These are phyloP conservation scores for Trichosporon sp. DNA, from an alignment of 1,284 basidiomycete genomes.

Conservation along the genomic window DNA sequence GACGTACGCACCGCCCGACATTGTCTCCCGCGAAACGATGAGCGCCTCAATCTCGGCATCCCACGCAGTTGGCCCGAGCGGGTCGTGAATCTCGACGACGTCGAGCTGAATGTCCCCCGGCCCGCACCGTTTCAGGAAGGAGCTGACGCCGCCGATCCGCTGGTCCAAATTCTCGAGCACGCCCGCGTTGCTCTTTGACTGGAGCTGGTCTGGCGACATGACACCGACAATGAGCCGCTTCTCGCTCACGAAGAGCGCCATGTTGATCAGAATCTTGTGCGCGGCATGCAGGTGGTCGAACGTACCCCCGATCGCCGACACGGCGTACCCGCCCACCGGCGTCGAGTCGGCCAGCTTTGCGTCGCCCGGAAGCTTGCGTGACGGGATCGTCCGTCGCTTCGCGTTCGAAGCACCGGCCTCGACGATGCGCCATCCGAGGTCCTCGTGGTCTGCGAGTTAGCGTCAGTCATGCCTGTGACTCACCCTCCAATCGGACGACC, in stretches of 20 bases:
- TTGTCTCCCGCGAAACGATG: conserved; percentile 83
- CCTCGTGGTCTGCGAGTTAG: conserved; percentile 18
- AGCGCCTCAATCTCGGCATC: conserved; percentile 82
- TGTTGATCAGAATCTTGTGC: conserved; percentile 94
- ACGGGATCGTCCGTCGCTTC: neutral
- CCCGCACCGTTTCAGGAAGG: conserved; percentile 62
- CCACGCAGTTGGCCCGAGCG: conserved; percentile 82
- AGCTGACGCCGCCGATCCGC: conserved; percentile 64
- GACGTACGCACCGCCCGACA: conserved; percentile 66
- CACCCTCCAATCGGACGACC: conserved; percentile 35
- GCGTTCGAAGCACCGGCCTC: conserved; percentile 4
- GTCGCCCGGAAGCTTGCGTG: conserved; percentile 15
- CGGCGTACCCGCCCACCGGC: conserved; percentile 31
- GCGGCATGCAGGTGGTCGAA: conserved; percentile 98
- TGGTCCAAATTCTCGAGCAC: conserved; percentile 68
- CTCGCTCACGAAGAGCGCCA: conserved; percentile 78
- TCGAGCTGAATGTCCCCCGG: conserved; percentile 45
- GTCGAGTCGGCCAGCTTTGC: conserved; percentile 3
- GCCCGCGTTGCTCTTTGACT: conserved; percentile 71
- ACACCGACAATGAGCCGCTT: conserved; percentile 86
- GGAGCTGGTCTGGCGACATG: conserved; percentile 72
- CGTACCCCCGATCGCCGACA: conserved; percentile 69
- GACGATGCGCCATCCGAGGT: conserved; percentile 23
- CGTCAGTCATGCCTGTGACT: neutral
- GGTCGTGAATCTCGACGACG: conserved; percentile 73